Conservation (phyloP, 148 eudicot species). For the Rhododendron williamsianum region DNA sequence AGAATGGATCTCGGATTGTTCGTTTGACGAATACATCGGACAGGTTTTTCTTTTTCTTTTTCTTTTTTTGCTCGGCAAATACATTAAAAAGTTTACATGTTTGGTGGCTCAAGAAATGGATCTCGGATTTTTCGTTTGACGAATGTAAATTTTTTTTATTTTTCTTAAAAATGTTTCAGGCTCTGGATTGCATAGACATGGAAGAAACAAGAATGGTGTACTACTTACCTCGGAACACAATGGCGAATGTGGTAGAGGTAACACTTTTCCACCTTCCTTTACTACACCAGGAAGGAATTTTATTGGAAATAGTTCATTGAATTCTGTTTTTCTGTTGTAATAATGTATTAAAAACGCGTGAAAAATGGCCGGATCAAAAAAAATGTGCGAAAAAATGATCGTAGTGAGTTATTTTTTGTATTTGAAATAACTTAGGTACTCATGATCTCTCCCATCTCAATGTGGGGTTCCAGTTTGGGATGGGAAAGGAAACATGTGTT, state of each 20-base stretch:
- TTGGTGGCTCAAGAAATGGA: too few species aligned
- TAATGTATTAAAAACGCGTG: background rate
- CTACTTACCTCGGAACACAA: background rate
- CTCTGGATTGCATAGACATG: background rate
- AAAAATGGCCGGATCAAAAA: background rate
- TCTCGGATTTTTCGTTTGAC: too few species aligned
- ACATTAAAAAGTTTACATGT: background rate
- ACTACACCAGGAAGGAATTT: background rate
- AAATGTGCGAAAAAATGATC: too few species aligned
- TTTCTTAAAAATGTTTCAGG: background rate
- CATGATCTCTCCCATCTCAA: background rate
- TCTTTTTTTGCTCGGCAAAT: background rate
- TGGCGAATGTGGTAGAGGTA: background rate
- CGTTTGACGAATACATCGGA: background rate
- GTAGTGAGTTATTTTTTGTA: background rate
- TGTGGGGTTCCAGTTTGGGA: background rate
- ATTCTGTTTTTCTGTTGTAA: background rate
- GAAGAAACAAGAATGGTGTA: background rate
- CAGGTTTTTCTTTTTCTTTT: too few species aligned
- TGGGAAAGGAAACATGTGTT: background rate
- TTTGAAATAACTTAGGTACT: background rate
- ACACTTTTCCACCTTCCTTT: background rate
- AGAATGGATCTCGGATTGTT: background rate
- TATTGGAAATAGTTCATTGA: background rate
- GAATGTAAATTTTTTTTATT: background rate